A percentile compares a stretch with the other conserved stretches of the same genome.
Evolutionary conservation across 768 basidiomycete species (phyloP).

Genomic region (Leccinum fibrillosum): DNA sequence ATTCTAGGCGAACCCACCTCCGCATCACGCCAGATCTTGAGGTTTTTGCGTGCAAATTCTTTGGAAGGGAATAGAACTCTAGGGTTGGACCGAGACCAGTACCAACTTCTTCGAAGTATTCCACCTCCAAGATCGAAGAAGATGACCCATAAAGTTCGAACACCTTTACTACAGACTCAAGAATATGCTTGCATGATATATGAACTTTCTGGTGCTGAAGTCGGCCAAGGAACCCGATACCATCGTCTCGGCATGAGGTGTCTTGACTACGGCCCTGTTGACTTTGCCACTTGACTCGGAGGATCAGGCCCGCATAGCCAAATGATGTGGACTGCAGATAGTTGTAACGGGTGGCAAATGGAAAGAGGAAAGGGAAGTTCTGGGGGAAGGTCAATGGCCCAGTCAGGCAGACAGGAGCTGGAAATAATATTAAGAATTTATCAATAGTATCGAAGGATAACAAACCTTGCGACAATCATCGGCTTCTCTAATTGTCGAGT

Average conservation of each 20-base stretch:
- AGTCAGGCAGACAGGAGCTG: constrained; percentile 94
- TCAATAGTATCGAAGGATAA: too few species aligned
- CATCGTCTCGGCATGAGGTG: constrained; percentile 80
- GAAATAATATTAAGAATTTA: not conserved
- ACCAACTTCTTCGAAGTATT: constrained; percentile 98
- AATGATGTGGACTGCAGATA: constrained; percentile 98
- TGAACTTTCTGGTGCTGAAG: constrained; percentile 95
- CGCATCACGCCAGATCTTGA: constrained; percentile 90
- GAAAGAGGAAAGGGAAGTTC: constrained; percentile 98
- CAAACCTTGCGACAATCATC: too few species aligned
- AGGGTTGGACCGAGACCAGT: constrained; percentile 96
- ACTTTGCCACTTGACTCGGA: constrained; percentile 94
- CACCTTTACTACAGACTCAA: constrained; percentile 95
- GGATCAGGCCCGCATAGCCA: constrained; percentile 91
- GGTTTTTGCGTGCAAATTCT: constrained; percentile 85
- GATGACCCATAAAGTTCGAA: constrained; percentile 96
- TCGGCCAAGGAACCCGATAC: constrained; percentile 88
- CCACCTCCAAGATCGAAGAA: constrained; percentile 91
- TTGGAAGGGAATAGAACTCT: constrained; percentile 96
- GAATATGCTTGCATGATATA: constrained; percentile 89
- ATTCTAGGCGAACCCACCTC: constrained; percentile 57
- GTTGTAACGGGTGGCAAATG: constrained; percentile 94
- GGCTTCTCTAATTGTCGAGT: too few species aligned
- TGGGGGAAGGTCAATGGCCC: constrained; percentile 95
- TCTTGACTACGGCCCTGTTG: constrained; percentile 80